A percentile compares a stretch with the other conserved stretches of the same genome.
Evolutionary conservation across 1,139 yeast species (phyloP).

Genomic region (Hansenula sp.): DNA sequence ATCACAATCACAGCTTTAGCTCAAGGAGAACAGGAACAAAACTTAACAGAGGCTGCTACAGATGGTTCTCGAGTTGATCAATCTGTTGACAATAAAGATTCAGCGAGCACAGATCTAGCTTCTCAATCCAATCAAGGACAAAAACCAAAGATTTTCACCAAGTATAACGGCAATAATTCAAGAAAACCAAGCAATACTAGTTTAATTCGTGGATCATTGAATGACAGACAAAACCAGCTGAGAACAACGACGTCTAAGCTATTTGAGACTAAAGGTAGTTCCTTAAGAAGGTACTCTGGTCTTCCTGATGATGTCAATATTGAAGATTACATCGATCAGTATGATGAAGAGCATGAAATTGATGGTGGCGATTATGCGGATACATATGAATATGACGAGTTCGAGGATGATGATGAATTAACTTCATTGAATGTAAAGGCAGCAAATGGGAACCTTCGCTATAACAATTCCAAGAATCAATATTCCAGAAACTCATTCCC

Average conservation of each 20-base stretch:
- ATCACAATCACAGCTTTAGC: not conserved
- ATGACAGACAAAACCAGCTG: constrained; percentile 27
- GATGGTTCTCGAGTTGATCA: not conserved
- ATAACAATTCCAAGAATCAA: constrained; percentile 10
- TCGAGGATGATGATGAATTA: constrained; percentile 22
- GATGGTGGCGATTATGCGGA: constrained; percentile 25
- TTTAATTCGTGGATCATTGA: not conserved
- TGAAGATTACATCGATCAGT: constrained; percentile 48
- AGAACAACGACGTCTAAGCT: constrained; percentile 70
- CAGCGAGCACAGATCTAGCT: not conserved
- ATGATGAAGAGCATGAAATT: constrained; percentile 42
- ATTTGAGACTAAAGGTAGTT: constrained; percentile 68
- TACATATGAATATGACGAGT: constrained; percentile 23
- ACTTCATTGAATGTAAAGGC: constrained; percentile 28
- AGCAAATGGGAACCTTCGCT: constrained; percentile 28
- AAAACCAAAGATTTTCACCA: constrained; percentile 12
- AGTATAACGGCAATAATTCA: constrained; percentile 14
- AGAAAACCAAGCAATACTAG: constrained; percentile 15
- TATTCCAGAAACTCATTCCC: constrained; percentile 32
- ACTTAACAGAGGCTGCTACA: not conserved
- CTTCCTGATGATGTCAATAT: constrained; percentile 65
- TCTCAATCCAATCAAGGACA: constrained; percentile 1
- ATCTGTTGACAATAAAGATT: not conserved
- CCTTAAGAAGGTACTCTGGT: constrained; percentile 68
- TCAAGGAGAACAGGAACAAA: not conserved